Evolutionary conservation across 768 basidiomycete genomes (phyloP).

Genomic region (Erythrobasidium yunnanense): DNA sequence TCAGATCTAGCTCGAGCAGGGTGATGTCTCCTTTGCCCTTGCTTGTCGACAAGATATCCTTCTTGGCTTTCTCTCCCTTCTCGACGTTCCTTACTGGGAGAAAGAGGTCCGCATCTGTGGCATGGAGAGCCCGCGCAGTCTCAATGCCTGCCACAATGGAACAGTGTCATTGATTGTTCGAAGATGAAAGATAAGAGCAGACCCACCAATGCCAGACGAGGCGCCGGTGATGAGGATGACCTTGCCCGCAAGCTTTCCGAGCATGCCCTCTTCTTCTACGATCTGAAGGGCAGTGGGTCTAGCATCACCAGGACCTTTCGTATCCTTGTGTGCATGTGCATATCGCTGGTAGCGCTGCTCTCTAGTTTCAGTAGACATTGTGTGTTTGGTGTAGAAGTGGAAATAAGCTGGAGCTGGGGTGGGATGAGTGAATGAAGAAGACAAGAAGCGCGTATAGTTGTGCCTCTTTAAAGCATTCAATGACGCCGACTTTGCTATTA

Average conservation of each 20-base stretch:
- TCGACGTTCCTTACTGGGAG: conserved; percentile 7
- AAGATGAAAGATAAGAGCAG: neutral
- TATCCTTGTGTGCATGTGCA: neutral
- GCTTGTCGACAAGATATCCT: conserved; percentile 15
- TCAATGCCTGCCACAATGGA: neutral
- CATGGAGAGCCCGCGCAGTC: conserved; percentile 17
- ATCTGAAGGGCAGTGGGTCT: conserved; percentile 16
- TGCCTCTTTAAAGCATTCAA: too few species aligned
- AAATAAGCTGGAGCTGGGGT: too few species aligned
- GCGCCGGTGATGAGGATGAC: conserved; percentile 12
- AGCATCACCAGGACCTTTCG: neutral
- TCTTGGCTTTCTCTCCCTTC: conserved; percentile 1
- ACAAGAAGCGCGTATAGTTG: too few species aligned
- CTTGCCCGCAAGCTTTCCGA: conserved; percentile 4
- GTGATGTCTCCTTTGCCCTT: neutral
- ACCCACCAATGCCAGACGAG: conserved; percentile 14
- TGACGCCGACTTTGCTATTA: too few species aligned
- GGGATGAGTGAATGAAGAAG: too few species aligned
- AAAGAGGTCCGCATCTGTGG: conserved; percentile 15
- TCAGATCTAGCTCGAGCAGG: conserved; percentile 3
- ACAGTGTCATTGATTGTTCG: too few species aligned
- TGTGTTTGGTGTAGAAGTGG: too few species aligned
- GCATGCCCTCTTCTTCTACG: conserved; percentile 4
- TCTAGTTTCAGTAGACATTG: too few species aligned
- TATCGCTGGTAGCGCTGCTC: too few species aligned